Evolutionary conservation across 176 grass and related monocot genomes (phyloP).

Genomic region (Echinochloa phyllopogon): DNA sequence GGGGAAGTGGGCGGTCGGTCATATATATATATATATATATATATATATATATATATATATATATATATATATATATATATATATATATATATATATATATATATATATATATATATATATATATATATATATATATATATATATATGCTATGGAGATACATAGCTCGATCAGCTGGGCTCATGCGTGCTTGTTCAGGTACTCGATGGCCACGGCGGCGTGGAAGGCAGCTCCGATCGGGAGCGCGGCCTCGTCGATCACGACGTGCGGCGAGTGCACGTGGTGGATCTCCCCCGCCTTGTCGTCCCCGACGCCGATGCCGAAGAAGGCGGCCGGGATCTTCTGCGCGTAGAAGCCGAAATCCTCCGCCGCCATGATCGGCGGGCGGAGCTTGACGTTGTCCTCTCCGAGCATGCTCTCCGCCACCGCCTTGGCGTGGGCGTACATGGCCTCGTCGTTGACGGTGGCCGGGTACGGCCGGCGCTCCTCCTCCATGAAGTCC

Average conservation of each 20-base stretch:
- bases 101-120: too few species aligned
- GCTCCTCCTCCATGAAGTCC: constrained; percentile 64
- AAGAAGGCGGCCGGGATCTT: constrained; percentile 59
- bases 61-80: too few species aligned
- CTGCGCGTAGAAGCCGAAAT: constrained; percentile 75
- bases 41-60: too few species aligned
- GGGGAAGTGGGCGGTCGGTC: too few species aligned
- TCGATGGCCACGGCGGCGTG: constrained; percentile 67
- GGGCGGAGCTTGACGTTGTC: constrained; percentile 36
- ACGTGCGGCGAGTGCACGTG: constrained; percentile 64
- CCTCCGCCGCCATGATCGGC: constrained; percentile 53
- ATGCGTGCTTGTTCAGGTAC: constrained; percentile 48
- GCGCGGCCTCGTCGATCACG: constrained; percentile 57
- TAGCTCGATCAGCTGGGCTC: neutral
- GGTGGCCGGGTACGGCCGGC: constrained; percentile 58
- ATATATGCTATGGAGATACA: too few species aligned
- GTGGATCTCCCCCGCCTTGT: neutral
- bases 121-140: too few species aligned
- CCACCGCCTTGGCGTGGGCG: constrained; percentile 53
- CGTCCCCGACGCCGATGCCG: constrained; percentile 40
- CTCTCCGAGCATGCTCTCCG: constrained; percentile 52
- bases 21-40: too few species aligned
- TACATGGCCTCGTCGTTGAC: constrained; percentile 66
- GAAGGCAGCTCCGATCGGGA: constrained; percentile 65
- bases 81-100: too few species aligned